Evolutionary conservation across 2,329 filamentous ascomycete species (phyloP), one percentile per base, ranked within the genome.

Genomic region (Exophiala sideris): DNA sequence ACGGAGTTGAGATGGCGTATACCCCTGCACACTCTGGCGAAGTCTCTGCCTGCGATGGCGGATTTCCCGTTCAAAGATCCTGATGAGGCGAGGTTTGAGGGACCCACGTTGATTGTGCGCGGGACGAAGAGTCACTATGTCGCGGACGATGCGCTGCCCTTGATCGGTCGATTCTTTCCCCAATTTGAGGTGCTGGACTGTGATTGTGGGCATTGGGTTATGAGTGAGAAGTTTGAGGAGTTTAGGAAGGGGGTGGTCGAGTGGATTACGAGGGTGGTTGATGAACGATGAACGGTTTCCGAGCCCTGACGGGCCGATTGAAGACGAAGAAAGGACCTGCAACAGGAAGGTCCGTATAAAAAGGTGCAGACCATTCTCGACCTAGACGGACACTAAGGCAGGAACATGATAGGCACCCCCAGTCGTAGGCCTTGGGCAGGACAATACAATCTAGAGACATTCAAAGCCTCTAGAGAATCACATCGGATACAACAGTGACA

Each of bases 61-160:
- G 89, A 95, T 63, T 99, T 99, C 66, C 92, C 94, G 0, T 96
- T 86, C 74, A 86, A 81, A 61, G 79, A 90, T 64, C 85, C 91
- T 0, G 78, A 81, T n/a, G 71, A 79, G 59, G 73, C 76, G 33
- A 79, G 85, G 21, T 97, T 89, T 66, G 78, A 83, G 62, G 91
- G 90, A 58, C 88, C 85, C 1, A 86, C 90, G 11, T 76, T 97
- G 18, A 90, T 97, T 62, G 79, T 97, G 5, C 63, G 73, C 10
- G 73, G 72, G 4, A 73, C 71, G 1, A 70, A 64, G 48, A 73
- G 71, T 35, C 63, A 57, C 24, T 75, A 75, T 60, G 70, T 75
- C 7, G 64, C 66, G 11, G 70, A 73, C 44, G 67, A 72, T n/a
- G 65, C 65, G 1, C 50, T 74, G 45, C 71, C 72, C 0, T 64